A percentile compares a stretch with the other conserved stretches of the same genome.
Conservation (phyloP, 768 basidiomycete species). For the Leucocoprinus leucothites region DNA sequence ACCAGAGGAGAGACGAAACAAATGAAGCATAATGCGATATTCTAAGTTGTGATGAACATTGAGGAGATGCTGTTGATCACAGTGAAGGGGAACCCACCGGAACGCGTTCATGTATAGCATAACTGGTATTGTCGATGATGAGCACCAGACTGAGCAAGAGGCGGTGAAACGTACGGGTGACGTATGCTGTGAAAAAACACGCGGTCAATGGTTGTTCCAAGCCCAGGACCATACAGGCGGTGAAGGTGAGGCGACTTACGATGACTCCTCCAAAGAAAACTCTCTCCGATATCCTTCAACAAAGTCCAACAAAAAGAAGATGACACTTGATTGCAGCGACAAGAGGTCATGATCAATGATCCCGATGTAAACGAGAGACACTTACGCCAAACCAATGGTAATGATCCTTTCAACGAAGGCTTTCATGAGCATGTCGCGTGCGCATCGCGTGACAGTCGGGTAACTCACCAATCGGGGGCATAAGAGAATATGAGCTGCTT, state of each 20-base stretch:
- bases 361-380: constrained; percentile 10
- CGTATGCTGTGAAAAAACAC: constrained; percentile 27
- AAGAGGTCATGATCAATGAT: background rate
- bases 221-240: background rate
- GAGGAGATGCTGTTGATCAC: constrained; percentile 6
- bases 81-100: constrained; percentile 45
- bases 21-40: constrained; percentile 49
- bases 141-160: background rate
- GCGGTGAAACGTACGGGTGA: constrained; percentile 32
- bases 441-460: constrained; percentile 10
- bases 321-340: constrained; percentile 35
- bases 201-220: constrained; percentile 16
- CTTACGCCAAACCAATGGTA: constrained; percentile 65
- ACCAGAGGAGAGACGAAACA: constrained; percentile 63
- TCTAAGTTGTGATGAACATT: constrained; percentile 24
- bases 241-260: constrained; percentile 36
- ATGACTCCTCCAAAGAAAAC: constrained; percentile 77
- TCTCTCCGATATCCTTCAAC: constrained; percentile 71
- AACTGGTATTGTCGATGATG: constrained; percentile 36
- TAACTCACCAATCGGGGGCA: constrained; percentile 69
- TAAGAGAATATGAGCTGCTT: constrained; percentile 57
- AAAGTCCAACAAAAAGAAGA: constrained; percentile 62
- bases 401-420: constrained; percentile 46
- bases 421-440: background rate
- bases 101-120: constrained; percentile 72